These are phyloP conservation scores for Penicillium hesseltinei DNA, from an alignment of 2,329 filamentous ascomycete species.

Conservation along the genomic window DNA sequence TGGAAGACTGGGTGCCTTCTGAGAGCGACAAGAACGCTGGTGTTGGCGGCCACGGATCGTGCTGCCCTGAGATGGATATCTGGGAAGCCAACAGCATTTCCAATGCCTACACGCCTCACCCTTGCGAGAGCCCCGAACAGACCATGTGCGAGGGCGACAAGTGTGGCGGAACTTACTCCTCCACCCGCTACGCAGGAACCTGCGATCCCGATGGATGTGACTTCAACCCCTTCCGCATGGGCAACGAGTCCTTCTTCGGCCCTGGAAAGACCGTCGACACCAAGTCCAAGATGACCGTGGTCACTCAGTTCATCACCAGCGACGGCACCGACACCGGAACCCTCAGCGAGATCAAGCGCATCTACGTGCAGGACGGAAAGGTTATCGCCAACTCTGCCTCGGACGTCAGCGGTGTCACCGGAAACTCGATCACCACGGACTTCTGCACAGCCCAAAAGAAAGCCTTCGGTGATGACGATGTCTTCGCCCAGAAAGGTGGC, in stretches of 20 bases:
- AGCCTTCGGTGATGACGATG: constrained; percentile 54
- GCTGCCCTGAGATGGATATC: constrained; percentile 68
- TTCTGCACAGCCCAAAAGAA: constrained; percentile 59
- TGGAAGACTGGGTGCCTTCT: constrained; percentile 54
- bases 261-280: constrained; percentile 59
- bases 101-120: constrained; percentile 64
- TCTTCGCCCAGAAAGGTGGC: constrained; percentile 58
- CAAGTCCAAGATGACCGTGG: constrained; percentile 60
- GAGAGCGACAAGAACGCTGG: constrained; percentile 56
- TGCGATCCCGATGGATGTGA: constrained; percentile 71
- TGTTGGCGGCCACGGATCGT: constrained; percentile 55
- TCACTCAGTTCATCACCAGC: constrained; percentile 63
- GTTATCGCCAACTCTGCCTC: constrained; percentile 57
- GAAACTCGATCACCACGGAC: constrained; percentile 56
- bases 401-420: constrained; percentile 47
- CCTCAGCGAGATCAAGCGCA: constrained; percentile 61
- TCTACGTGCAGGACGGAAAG: constrained; percentile 63
- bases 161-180: constrained; percentile 55
- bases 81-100: constrained; percentile 69
- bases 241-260: constrained; percentile 63
- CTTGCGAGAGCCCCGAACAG: constrained; percentile 55
- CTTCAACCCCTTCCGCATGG: constrained; percentile 68
- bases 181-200: constrained; percentile 58
- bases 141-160: constrained; percentile 51
- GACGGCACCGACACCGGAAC: constrained; percentile 52